Percentiles rank a stretch among this genome's conserved stretches.
phyloP scores from a whole-genome alignment of 2,329 filamentous ascomycete genomes.

The Camillea tinctor region DNA sequence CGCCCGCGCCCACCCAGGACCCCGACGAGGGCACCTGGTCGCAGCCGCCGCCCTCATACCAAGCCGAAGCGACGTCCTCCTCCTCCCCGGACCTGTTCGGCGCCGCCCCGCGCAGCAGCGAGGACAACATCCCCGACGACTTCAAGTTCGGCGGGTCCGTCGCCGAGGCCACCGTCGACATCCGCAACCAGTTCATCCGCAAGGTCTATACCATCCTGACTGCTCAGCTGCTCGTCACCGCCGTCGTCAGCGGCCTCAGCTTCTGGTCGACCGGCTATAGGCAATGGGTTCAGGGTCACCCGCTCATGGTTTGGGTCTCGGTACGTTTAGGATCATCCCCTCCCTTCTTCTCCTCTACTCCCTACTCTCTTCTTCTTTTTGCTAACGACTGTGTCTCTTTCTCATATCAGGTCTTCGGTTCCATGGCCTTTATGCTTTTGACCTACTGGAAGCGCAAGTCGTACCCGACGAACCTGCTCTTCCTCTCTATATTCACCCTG shows the following conservation, averaged over 20 bases:
- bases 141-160: slow-evolving; percentile 98
- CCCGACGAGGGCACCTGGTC: slow-evolving; percentile 67
- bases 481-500: slow-evolving; percentile 85
- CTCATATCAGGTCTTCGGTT: slow-evolving; percentile 62
- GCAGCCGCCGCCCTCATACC: slow-evolving; percentile 82
- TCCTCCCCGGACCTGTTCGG: slow-evolving; percentile 59
- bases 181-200: slow-evolving; percentile 93
- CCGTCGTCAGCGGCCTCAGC: slow-evolving; percentile 74
- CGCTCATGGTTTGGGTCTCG: slow-evolving; percentile 82
- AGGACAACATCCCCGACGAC: slow-evolving; percentile 93
- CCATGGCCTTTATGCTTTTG: slow-evolving; percentile 79
- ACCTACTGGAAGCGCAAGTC: slow-evolving; percentile 96
- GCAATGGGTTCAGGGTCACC: slow-evolving; percentile 80
- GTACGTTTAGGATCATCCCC: slow-evolving; percentile 42
- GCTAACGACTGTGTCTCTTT: too few species aligned
- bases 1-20: slow-evolving; percentile 80
- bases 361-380: slow-evolving; percentile 6
- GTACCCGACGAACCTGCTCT: slow-evolving; percentile 91
- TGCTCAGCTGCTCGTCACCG: slow-evolving; percentile 86
- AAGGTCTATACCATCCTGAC: slow-evolving; percentile 99
- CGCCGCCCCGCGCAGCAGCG: slow-evolving; percentile 71
- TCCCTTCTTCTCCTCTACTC: not conserved
- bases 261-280: slow-evolving; percentile 83
- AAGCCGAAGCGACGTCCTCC: slow-evolving; percentile 37
- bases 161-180: slow-evolving; percentile 89